phyloP scores from a whole-genome alignment of 345 rosid genomes.

The Citrus hindsii region DNA sequence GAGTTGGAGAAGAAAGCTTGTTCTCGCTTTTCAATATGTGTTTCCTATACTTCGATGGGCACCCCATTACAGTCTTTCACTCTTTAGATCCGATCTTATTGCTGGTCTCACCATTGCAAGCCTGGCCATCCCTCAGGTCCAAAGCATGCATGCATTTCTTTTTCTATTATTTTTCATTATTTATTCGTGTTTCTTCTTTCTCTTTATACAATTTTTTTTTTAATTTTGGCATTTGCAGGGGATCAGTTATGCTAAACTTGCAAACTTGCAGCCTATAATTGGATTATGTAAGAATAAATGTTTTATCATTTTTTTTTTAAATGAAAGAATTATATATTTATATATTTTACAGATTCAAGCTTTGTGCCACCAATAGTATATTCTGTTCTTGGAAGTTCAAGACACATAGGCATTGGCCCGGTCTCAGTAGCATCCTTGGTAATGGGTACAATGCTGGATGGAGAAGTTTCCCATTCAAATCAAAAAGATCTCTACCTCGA shows the following conservation, averaged over 20 bases:
- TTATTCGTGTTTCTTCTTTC: background rate
- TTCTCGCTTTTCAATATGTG: constrained; percentile 38
- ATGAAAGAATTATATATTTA: background rate
- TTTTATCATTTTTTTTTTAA: background rate
- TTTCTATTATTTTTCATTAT: background rate
- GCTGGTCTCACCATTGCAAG: constrained; percentile 59
- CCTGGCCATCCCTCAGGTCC: constrained; percentile 58
- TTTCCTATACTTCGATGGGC: constrained; percentile 49
- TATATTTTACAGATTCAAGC: constrained; percentile 35
- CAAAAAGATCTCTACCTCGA: constrained; percentile 24
- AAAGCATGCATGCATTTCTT: background rate
- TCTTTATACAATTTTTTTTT: background rate
- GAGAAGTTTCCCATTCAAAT: constrained; percentile 22
- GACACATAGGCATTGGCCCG: constrained; percentile 47
- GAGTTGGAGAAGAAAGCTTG: constrained; percentile 24
- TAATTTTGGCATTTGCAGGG: constrained; percentile 27
- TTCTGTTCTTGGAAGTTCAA: constrained; percentile 52
- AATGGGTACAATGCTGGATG: constrained; percentile 35
- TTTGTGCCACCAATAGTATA: constrained; percentile 57
- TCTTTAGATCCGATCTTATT: constrained; percentile 38
- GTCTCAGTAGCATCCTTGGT: constrained; percentile 45
- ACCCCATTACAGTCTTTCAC: constrained; percentile 29
- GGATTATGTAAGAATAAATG: constrained; percentile 38
- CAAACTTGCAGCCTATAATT: constrained; percentile 39
- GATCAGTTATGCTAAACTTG: constrained; percentile 47